Conservation (phyloP, 129 eudicot species). For the Centaurea solstitialis region DNA sequence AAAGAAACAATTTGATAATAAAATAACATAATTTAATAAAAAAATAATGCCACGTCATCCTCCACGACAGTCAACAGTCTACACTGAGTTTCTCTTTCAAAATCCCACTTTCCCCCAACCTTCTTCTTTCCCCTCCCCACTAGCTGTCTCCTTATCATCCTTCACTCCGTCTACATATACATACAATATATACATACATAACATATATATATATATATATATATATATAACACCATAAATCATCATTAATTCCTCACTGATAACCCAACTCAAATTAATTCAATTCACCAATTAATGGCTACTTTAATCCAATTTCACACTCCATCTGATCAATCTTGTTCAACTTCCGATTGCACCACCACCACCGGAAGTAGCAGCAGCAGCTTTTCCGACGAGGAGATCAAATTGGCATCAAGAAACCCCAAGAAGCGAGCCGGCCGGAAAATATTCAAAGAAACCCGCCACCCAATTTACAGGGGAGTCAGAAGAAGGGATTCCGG, state of each 20-base stretch:
- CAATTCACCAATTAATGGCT: slow-evolving; percentile 12
- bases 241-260: background rate
- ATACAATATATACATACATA: too few relatives aligned
- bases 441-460: slow-evolving; percentile 75
- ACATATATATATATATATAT: too few relatives aligned
- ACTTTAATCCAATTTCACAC: slow-evolving; percentile 17
- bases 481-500: slow-evolving; percentile 69
- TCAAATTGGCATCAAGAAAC: slow-evolving; percentile 51
- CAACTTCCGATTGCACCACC: slow-evolving; percentile 24
- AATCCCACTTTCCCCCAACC: slow-evolving; percentile 32
- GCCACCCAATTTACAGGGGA: slow-evolving; percentile 86
- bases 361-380: background rate
- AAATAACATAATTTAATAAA: background rate
- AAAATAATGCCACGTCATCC: slow-evolving; percentile 14
- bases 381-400: slow-evolving; percentile 39
- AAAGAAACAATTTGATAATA: background rate
- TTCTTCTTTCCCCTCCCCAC: slow-evolving; percentile 6
- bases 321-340: slow-evolving; percentile 13
- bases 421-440: slow-evolving; percentile 85
- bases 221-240: background rate
- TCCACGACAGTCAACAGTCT: slow-evolving; percentile 13
- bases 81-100: slow-evolving; percentile 3
- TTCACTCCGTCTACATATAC: too few relatives aligned
- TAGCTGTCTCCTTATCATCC: slow-evolving; percentile 43
- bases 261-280: background rate